Evolutionary conservation across 1,139 yeast genomes (phyloP).

Genomic region (Geotrichum siamense): DNA sequence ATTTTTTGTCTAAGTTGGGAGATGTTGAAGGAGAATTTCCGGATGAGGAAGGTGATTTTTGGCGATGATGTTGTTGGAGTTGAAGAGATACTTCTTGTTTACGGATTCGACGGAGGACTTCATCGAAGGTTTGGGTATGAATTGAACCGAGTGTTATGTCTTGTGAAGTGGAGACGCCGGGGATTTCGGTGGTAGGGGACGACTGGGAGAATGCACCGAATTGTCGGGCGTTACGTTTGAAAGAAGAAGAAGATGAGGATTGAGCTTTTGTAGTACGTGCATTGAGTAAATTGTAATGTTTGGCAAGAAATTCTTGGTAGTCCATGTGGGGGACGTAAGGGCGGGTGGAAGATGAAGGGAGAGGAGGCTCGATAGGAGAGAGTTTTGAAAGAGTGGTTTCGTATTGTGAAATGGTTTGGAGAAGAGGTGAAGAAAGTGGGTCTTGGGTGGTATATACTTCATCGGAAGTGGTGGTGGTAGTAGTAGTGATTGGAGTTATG

Average conservation of each 20-base stretch:
- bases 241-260: constrained; percentile 8
- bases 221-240: constrained; percentile 8
- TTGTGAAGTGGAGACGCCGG: constrained; percentile 8
- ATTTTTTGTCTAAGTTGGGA: not conserved
- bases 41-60: not conserved
- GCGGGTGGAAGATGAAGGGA: not conserved
- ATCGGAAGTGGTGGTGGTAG: not conserved
- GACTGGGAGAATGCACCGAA: constrained; percentile 5
- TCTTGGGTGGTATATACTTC: not conserved
- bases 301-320: constrained; percentile 26
- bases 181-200: not conserved
- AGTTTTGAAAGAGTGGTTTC: constrained; percentile 6
- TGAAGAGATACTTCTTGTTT: constrained; percentile 20
- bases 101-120: constrained; percentile 27
- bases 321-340: constrained; percentile 18
- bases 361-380: constrained; percentile 1
- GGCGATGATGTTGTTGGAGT: too few relatives aligned
- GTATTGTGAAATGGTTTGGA: constrained; percentile 4
- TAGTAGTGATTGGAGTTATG: not conserved
- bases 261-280: constrained; percentile 11
- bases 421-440: constrained; percentile 1
- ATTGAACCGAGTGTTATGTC: constrained; percentile 30
- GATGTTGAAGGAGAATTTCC: not conserved
- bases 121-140: constrained; percentile 29
- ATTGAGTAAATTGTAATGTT: constrained; percentile 23